A percentile compares a stretch with the other conserved stretches of the same genome.
These are phyloP conservation scores for Lupinus albus DNA, from an alignment of 306 rosid genomes.

Conservation along the genomic window DNA sequence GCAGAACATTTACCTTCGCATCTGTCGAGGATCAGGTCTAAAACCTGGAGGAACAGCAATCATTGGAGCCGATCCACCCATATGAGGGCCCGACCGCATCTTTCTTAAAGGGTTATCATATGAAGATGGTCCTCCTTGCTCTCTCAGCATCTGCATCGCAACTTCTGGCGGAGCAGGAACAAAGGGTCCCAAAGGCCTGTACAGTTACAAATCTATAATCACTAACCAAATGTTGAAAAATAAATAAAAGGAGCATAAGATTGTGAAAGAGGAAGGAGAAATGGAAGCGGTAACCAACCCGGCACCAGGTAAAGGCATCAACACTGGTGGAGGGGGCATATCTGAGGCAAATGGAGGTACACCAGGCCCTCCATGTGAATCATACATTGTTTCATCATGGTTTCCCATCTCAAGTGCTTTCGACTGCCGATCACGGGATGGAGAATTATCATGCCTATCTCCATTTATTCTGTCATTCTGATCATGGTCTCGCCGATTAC, in stretches of 20 bases:
- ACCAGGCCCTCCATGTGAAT: conserved; percentile 67
- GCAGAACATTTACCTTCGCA: conserved; percentile 70
- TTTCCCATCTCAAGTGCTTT: conserved; percentile 71
- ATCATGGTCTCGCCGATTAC: conserved; percentile 76
- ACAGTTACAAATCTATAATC: conserved; percentile 38
- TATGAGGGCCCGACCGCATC: conserved; percentile 71
- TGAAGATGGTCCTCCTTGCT: conserved; percentile 92
- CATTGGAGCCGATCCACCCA: conserved; percentile 79
- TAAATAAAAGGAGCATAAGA: conserved; percentile 14
- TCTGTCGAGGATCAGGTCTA: conserved; percentile 86
- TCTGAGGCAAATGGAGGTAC: conserved; percentile 80
- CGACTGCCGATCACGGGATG: conserved; percentile 64
- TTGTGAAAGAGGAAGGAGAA: conserved; percentile 20
- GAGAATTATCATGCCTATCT: conserved; percentile 72
- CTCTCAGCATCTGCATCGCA: conserved; percentile 97
- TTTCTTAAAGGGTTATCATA: conserved; percentile 77
- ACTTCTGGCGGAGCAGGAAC: conserved; percentile 99
- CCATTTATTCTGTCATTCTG: conserved; percentile 62
- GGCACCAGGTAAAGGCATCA: conserved; percentile 99
- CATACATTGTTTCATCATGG: conserved; percentile 85
- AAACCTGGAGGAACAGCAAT: conserved; percentile 79
- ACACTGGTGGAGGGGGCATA: conserved; percentile 77
- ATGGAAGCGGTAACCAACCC: conserved; percentile 61
- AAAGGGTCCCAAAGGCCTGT: conserved; percentile 97
- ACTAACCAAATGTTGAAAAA: conserved; percentile 2